Base-by-base conservation (phyloP, 1,284 basidiomycete species). In the Porodaedalea pini region DNA sequence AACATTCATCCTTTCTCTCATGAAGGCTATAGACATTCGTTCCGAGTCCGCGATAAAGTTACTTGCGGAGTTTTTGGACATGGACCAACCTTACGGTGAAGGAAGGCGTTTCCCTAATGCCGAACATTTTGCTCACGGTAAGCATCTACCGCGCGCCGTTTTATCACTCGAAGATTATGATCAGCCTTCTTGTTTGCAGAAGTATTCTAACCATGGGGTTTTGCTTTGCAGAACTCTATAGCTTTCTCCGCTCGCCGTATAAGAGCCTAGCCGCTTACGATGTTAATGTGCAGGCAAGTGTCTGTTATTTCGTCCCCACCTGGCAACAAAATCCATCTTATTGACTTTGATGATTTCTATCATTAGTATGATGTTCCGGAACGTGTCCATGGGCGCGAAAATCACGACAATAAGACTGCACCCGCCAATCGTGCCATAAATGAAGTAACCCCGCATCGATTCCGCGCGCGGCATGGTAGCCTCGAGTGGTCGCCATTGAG, bases 81-180 rank as follows among this genome's bases (percentile, higher is more conserved):
- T 90, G 70, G 87, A 88, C 62, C 25, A 70, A 5, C 75, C 78
- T 2, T 81, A 81, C 61, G 69, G 72, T 11, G 77, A 79, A 51
- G 83, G 81, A 11, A 75, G 75, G 10, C 76, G 82, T 56, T 80
- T 81, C 57, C 71, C 75, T 34, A 88, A 88, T 62, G 88, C 92
- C 8, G 92, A 95, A 67, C 93, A 94, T 70, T 93, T 95, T 71
- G 88, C 87, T 6, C 92, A 95, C 72, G 90, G 90, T 90, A 63
- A 66, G 80, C 69, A n/a, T 13, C 32, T 45, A 43, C 51, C 51
- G 40, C 4, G 19, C 3, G 19, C 34, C 36, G n/a, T 32, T 54
- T 56, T 45, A 15, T 61, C 54, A 62, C 51, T 60, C 56, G 32
- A 58, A 51, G 44, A 40, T 51, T 63, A 48, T 56, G 61, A 47